A percentile compares a stretch with the other conserved stretches of the same genome.
Conservation (phyloP, 768 basidiomycete species). For the Heimioporus sp. region DNA sequence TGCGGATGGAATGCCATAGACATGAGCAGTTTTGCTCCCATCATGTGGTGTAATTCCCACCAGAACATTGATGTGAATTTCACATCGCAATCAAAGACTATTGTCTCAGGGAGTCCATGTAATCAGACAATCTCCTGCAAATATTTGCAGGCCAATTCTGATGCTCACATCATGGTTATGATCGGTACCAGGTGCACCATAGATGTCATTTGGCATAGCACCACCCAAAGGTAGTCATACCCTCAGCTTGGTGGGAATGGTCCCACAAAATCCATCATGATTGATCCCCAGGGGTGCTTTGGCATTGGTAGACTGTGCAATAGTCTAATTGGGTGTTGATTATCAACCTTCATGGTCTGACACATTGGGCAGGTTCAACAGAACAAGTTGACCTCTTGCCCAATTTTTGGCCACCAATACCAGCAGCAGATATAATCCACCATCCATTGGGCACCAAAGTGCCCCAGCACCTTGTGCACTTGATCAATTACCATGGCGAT, state of each 20-base stretch:
- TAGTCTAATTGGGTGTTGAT: conserved; percentile 4
- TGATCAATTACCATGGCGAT: too few relatives aligned
- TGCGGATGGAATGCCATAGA: conserved; percentile 9
- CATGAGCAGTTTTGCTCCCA: conserved; percentile 9
- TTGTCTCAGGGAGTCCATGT: conserved; percentile 28
- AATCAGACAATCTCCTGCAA: conserved; percentile 18
- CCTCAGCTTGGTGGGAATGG: conserved; percentile 14
- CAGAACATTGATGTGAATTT: conserved; percentile 30
- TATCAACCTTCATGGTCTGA: conserved; percentile 10
- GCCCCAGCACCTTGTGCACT: too few relatives aligned
- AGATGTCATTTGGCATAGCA: conserved; percentile 18
- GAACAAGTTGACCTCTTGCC: conserved; percentile 25
- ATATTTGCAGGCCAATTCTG: too few relatives aligned
- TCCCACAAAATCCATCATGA: conserved; percentile 19
- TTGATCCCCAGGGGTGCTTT: conserved; percentile 7
- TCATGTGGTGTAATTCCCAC: conserved; percentile 7
- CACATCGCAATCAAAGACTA: conserved; percentile 29
- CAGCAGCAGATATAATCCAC: too few relatives aligned
- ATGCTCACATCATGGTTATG: too few relatives aligned
- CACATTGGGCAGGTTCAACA: conserved; percentile 20
- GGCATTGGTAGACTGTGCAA: conserved; percentile 6
- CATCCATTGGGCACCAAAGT: too few relatives aligned
- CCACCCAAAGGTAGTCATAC: conserved; percentile 23
- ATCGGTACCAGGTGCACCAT: conserved; percentile 10
- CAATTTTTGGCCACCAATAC: conserved; percentile 38